Base-by-base conservation (phyloP, 257 asterid genomes). In the Orobanche coerulescens region DNA sequence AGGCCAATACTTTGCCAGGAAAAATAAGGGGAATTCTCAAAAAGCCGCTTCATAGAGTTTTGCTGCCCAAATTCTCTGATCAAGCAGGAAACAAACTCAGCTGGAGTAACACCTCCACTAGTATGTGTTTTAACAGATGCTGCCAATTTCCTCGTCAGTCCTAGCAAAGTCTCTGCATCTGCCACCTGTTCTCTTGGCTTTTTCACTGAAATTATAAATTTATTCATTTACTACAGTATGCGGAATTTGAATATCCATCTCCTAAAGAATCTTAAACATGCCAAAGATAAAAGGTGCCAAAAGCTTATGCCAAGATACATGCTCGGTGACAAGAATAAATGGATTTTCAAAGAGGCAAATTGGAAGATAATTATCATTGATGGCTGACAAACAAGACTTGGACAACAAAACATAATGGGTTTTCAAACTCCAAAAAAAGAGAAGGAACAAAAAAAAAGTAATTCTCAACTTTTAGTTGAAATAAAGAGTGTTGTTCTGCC, bases 141-240 rank as follows among this genome's bases (percentile, higher is more conserved):
- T 34, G 60, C 55, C 73, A 85, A 73, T 11, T 80, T 46, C 65
- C 34, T 64, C 2, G 83, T 70, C 43, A 84, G 70, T 5, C 73
- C 82, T 3, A 79, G 62, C 56, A 84, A 50, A 19, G 88, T 68
- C 72, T 79, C 85, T 43, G 89, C 94, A 65, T 84, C 94, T 0
- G 82, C 82, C 5, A 81, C 83, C 40, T 84, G 94, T 64, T 84
- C 89, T 25, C 89, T 71, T 0, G 87, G 89, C 72, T 59, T 77
- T 13, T 42, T 63, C 2, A 82, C 94, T 84, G 77, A 14, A 75
- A 37, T 60, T 47, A 33, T 4, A 4, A 15, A 55, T n/a, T 0
- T 56, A 6, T 2, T 4, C 12, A 28, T 23, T 22, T n/a, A n/a
- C n/a, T n/a, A n/a, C 15, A 30, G 11, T 5, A 5, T 22, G 28